Evolutionary conservation across 2,329 filamentous ascomycete genomes (phyloP), one percentile per base, ranked within the genome.

Genomic region (Apiospora saccharicola): DNA sequence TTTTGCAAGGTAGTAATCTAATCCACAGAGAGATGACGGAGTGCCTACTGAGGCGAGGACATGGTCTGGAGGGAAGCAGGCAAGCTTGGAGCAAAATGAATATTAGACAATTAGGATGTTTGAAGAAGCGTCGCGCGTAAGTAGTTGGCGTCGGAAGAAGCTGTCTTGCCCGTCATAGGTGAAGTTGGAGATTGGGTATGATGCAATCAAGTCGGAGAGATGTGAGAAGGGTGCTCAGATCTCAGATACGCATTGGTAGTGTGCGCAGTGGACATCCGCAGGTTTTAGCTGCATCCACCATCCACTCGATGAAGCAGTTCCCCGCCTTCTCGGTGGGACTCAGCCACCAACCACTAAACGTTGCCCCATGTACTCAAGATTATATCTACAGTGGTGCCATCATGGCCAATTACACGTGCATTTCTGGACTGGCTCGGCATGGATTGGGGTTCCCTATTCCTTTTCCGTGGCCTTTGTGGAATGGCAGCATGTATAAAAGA

Each of bases 151-250:
- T 37, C 13, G 26, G 19, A 16, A 61, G 16, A 61, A 10, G 53
- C 53, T 61, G 53, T 64, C 34, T n/a, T 22, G 34, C n/a, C 57
- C 41, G 34, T 64, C 34, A 22, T 41, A 64, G 57, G 57, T 64
- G 19, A 64, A 64, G 57, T 64, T 64, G 57, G 57, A 64, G 57
- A 61, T 37, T 61, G 37, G 34, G 41, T 37, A 64, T 64, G 57
- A 64, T 64, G 57, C 57, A 41, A 64, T 64, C 57, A 12, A 41
- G 6, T 41, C 57, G 10, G 57, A 41, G 19, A 30, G 49, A 14
- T 53, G 49, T 16, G 49, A 26, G 49, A 53, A 24, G 49, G 24
- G 51, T 57, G 51, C 51, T 57, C 51, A 57, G 51, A 57, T 26
- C 51, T 53, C 49, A 57, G 51, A 22, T 61, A 22, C 30, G 26